Evolutionary conservation across 169 alveolate species (phyloP), one percentile per base, ranked within the genome.

Genomic region (Eimeria falciformis): DNA sequence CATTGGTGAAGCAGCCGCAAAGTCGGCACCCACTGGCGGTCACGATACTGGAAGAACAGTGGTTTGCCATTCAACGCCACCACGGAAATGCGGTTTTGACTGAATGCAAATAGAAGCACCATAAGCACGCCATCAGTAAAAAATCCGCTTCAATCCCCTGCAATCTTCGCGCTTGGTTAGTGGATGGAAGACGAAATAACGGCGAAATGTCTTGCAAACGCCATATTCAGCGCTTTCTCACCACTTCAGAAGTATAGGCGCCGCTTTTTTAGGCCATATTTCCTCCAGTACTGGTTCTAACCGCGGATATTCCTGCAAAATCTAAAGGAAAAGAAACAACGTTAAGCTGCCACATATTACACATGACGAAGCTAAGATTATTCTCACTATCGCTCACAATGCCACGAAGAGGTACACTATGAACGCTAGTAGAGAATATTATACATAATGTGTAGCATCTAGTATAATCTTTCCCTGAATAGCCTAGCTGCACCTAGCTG

Each of bases 11-110:
- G 95, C 87, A 98, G 95, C 47, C 98, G 97, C 86, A 98, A 93
- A 25, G 98, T 96, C 14, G 99, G 99, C 62, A 98, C 95, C 98
- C 99, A 96, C 5, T 99, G 99, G 23, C 99, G 98, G 68, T 97
- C 99, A 69, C 99, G 94, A 55, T 93, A 94, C 94, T 97, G 98
- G 89, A 97, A 97, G 92, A 97, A 97, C 68, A 96, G 94, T 1
- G 97, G 95, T 82, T 95, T 96, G 12, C 97, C 95, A 66, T 95
- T 96, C 56, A 95, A 94, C 87, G 95, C 94, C 82, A 97, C 81
- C 83, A 97, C 88, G 25, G 96, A 94, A 53, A 96, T 92, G 87
- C 95, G 98, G 21, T 96, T 96, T 43, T 95, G 97, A 93, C 98
- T 96, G 93, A 62, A 65, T 7, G 45, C 46, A 92, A 14, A 47